A percentile compares a stretch with the other conserved stretches of the same genome.
Conservation (phyloP, 2,329 filamentous ascomycete species). For the Fusarium staphyleae region DNA sequence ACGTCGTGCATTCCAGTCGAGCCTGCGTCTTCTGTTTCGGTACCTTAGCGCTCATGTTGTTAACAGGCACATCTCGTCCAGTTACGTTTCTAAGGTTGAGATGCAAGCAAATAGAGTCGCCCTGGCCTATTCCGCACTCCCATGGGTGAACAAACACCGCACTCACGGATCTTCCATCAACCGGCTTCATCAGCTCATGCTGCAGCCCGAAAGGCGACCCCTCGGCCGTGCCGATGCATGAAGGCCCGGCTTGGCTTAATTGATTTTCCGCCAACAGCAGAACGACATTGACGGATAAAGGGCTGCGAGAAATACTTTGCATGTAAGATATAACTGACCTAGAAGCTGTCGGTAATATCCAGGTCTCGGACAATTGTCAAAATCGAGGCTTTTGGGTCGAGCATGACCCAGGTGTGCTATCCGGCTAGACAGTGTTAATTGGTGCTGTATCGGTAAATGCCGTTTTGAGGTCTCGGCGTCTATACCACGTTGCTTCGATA, state of each 20-base stretch:
- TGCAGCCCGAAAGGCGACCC: not conserved
- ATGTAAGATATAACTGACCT: not conserved
- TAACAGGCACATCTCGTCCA: too few species aligned
- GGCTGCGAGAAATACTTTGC: not conserved
- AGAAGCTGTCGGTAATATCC: not conserved
- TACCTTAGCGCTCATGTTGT: too few species aligned
- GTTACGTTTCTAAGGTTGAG: not conserved
- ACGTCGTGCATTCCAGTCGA: constrained; percentile 21
- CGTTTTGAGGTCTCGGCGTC: constrained; percentile 18
- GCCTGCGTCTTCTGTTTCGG: not conserved
- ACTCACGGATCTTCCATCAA: constrained; percentile 1
- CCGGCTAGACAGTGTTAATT: not conserved
- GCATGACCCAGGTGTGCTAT: not conserved
- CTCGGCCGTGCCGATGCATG: constrained; percentile 22
- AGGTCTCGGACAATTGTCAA: not conserved
- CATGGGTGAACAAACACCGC: constrained; percentile 7
- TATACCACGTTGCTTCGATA: constrained; percentile 20
- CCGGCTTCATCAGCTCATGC: constrained; percentile 23
- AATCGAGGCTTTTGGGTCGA: not conserved
- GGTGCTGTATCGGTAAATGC: constrained; percentile 22
- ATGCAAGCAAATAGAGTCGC: constrained; percentile 3
- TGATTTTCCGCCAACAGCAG: constrained; percentile 18
- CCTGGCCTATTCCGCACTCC: constrained; percentile 1
- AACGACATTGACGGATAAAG: constrained; percentile 3
- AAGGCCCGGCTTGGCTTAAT: constrained; percentile 21